A percentile compares a stretch with the other conserved stretches of the same genome.
These are phyloP conservation scores for Hypoxylon rubiginosum DNA, from an alignment of 2,329 filamentous ascomycete genomes.

Conservation along the genomic window DNA sequence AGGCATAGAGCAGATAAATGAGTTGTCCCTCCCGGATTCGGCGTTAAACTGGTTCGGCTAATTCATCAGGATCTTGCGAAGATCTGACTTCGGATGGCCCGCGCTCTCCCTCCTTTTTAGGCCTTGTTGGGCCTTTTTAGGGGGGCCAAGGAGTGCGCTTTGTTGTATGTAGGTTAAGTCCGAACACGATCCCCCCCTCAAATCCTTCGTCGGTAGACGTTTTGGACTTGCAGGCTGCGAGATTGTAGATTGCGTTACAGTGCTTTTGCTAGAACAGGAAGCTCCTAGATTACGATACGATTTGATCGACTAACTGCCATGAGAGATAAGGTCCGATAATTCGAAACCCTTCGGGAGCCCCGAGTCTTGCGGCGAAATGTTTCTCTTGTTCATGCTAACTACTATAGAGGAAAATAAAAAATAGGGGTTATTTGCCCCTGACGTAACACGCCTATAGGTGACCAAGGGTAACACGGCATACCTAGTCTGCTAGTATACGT, in stretches of 20 bases:
- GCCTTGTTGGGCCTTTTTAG: background rate
- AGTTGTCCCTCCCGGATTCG: slow-evolving; percentile 14
- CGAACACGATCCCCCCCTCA: slow-evolving; percentile 8
- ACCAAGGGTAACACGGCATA: slow-evolving; percentile 20
- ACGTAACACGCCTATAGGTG: slow-evolving; percentile 17
- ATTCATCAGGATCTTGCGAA: slow-evolving; percentile 37
- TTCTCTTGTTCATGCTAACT: slow-evolving; percentile 9
- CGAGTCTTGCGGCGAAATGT: slow-evolving; percentile 18
- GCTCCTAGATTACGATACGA: background rate
- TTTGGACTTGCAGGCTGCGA: slow-evolving; percentile 27
- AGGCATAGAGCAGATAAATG: background rate
- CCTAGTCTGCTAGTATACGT: background rate
- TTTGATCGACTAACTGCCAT: background rate
- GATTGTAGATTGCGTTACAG: slow-evolving; percentile 23
- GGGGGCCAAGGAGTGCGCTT: slow-evolving; percentile 1
- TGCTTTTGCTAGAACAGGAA: slow-evolving; percentile 3
- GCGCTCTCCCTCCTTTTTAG: slow-evolving; percentile 16
- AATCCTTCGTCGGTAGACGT: slow-evolving; percentile 15
- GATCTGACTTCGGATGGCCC: slow-evolving; percentile 36
- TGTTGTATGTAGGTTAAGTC: slow-evolving; percentile 13
- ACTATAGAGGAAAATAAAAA: background rate
- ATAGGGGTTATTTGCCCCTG: slow-evolving; percentile 12
- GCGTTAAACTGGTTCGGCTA: slow-evolving; percentile 35
- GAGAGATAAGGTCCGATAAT: background rate
- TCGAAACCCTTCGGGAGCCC: slow-evolving; percentile 18